Conservation (phyloP, 2,329 filamentous ascomycete species). For the Fusarium tuaranense region DNA sequence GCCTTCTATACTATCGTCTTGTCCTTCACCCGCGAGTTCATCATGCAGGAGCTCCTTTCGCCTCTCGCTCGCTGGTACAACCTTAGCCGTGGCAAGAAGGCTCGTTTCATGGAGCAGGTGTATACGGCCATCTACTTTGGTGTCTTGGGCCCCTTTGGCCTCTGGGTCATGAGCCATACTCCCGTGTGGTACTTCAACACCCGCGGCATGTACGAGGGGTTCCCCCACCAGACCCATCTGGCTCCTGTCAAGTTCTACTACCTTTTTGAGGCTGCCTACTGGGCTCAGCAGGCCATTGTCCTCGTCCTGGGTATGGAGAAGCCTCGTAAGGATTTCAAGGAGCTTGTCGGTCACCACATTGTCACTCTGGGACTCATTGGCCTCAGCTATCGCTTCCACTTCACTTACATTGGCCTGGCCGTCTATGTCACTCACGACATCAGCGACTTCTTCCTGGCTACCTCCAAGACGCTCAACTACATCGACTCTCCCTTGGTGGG, state of each 20-base stretch:
- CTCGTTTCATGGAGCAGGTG: conserved; percentile 94
- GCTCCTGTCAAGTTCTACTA: conserved; percentile 95
- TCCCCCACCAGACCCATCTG: conserved; percentile 85
- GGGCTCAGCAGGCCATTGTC: conserved; percentile 94
- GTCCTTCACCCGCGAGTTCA: conserved; percentile 93
- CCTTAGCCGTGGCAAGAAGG: conserved; percentile 82
- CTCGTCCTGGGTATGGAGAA: conserved; percentile 89
- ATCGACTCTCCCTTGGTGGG: conserved; percentile 81
- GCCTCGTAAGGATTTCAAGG: conserved; percentile 93
- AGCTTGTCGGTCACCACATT: conserved; percentile 91
- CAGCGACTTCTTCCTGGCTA: conserved; percentile 94
- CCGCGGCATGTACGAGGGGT: conserved; percentile 87
- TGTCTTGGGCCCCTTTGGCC: conserved; percentile 82
- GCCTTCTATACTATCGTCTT: conserved; percentile 90
- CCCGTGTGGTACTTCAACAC: conserved; percentile 98
- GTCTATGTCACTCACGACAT: conserved; percentile 97
- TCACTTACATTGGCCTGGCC: conserved; percentile 92
- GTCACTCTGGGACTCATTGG: conserved; percentile 87
- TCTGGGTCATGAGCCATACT: conserved; percentile 93
- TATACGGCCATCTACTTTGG: conserved; percentile 95
- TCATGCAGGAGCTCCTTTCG: conserved; percentile 90
- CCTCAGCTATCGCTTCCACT: conserved; percentile 94
- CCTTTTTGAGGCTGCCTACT: conserved; percentile 93
- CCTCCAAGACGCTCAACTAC: conserved; percentile 93
- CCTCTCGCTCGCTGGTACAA: conserved; percentile 79